Evolutionary conservation across 2,329 filamentous ascomycete genomes (phyloP), one percentile per base, ranked within the genome.

Genomic region (Ustilaginoidea virens): DNA sequence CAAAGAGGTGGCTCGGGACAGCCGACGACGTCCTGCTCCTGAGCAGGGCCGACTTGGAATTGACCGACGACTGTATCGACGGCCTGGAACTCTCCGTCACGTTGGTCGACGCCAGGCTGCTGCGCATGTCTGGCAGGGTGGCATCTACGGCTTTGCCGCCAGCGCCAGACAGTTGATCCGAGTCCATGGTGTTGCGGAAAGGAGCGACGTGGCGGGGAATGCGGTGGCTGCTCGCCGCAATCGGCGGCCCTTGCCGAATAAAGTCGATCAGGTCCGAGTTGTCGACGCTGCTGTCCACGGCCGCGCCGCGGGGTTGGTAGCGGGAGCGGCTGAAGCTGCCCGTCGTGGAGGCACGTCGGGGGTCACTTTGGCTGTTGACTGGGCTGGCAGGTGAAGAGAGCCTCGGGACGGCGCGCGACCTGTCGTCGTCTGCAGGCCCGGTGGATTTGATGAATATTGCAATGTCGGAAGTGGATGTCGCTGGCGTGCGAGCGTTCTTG

Each of bases 191-290:
- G 20, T 68, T 75, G 30, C 82, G 69, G 60, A 92, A 92, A 1
- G 85, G 82, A 7, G 85, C 83, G 9, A 90, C 75, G n/a, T 69
- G 71, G 12, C 80, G 74, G 23, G 83, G 79, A 36, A 92, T 90
- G 15, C 81, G 74, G 33, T 74, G 80, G 36, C 69, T 68, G 24
- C 61, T 63, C 19, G 60, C 56, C 25, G 58, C 48, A 35, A 58
- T 66, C 0, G 80, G 77, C 3, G 85, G 85, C 1, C 86, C 87
- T 47, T 82, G 76, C 25, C 86, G 76, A 39, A 98, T 92, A 50
- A 98, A 96, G 48, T 96, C 86, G 39, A 94, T 93, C 33, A 98
- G 59, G 35, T 94, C 90, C 9, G 81, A 80, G 32, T 76, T 92
- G 38, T 76, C 75, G 28, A 72, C 71, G 29, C 62, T 64, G 33